Percentiles rank a stretch among this genome's conserved stretches.
Conservation (phyloP, 1,139 yeast genomes). For the Hyphopichia pseudoburtonii region DNA sequence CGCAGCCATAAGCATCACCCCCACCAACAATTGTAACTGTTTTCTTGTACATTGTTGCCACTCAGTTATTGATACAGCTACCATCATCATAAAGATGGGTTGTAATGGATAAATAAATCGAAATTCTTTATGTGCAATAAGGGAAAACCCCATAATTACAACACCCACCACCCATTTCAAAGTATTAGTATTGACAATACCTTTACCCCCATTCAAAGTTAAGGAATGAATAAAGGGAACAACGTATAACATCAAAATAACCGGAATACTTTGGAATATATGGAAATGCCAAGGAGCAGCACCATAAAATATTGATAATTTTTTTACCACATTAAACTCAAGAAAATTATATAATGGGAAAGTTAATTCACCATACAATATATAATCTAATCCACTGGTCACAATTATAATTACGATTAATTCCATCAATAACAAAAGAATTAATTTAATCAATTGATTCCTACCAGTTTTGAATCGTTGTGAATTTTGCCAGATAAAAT, state of each 20-base stretch:
- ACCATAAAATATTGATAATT: slow-evolving; percentile 84
- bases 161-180: slow-evolving; percentile 29
- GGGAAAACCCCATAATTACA: slow-evolving; percentile 58
- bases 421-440: slow-evolving; percentile 11
- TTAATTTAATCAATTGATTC: slow-evolving; percentile 7
- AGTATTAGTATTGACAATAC: too few relatives aligned
- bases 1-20: slow-evolving; percentile 30
- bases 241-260: slow-evolving; percentile 62
- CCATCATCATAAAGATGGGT: slow-evolving; percentile 57
- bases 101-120: slow-evolving; percentile 86
- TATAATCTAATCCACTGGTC: slow-evolving; percentile 52
- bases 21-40: background rate
- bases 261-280: slow-evolving; percentile 76
- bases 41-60: background rate
- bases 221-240: slow-evolving; percentile 48
- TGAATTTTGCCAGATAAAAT: slow-evolving; percentile 8
- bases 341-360: slow-evolving; percentile 71
- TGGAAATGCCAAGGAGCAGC: slow-evolving; percentile 85
- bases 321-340: slow-evolving; percentile 71
- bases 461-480: slow-evolving; percentile 1
- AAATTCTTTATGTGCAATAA: slow-evolving; percentile 82
- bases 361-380: slow-evolving; percentile 56
- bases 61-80: slow-evolving; percentile 14
- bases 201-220: slow-evolving; percentile 10
- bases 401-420: slow-evolving; percentile 24